Evolutionary conservation across 2,329 filamentous ascomycete genomes (phyloP).

Genomic region (Pezicula neosporulosa): DNA sequence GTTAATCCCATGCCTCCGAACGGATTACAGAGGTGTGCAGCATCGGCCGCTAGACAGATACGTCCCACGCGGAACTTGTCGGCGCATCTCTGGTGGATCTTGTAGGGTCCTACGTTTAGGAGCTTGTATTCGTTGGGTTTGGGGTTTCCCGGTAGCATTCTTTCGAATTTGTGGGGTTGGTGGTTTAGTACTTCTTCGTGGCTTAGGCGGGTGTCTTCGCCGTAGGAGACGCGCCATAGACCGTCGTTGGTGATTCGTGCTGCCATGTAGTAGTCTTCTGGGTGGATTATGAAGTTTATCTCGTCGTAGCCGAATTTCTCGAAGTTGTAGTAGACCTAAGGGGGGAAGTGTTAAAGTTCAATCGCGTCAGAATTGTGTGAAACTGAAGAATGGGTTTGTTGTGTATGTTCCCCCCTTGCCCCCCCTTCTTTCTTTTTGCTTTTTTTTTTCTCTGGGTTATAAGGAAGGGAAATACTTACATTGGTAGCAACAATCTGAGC

Average conservation of each 20-base stretch:
- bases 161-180: constrained; percentile 51
- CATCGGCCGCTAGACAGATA: constrained; percentile 44
- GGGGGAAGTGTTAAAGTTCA: constrained; percentile 6
- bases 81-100: constrained; percentile 45
- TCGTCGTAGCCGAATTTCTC: constrained; percentile 50
- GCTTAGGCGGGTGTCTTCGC: constrained; percentile 50
- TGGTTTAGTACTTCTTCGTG: constrained; percentile 49
- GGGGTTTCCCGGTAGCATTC: constrained; percentile 57
- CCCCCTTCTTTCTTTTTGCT: too few relatives aligned
- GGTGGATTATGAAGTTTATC: constrained; percentile 59
- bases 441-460: too few relatives aligned
- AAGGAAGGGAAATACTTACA: constrained; percentile 27
- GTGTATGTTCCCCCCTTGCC: too few relatives aligned
- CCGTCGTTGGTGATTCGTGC: constrained; percentile 56
- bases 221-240: constrained; percentile 62
- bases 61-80: constrained; percentile 41
- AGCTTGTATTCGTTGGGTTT: constrained; percentile 55
- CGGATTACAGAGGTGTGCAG: constrained; percentile 46
- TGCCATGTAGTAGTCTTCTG: constrained; percentile 60
- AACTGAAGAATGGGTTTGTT: too few relatives aligned
- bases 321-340: constrained; percentile 59
- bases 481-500: constrained; percentile 61
- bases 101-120: constrained; percentile 46
- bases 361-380: too few relatives aligned
- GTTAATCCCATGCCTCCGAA: constrained; percentile 61